Evolutionary conservation across 2,329 filamentous ascomycete species (phyloP), one percentile per base, ranked within the genome.

Genomic region (Proliferodiscus dingleyae): DNA sequence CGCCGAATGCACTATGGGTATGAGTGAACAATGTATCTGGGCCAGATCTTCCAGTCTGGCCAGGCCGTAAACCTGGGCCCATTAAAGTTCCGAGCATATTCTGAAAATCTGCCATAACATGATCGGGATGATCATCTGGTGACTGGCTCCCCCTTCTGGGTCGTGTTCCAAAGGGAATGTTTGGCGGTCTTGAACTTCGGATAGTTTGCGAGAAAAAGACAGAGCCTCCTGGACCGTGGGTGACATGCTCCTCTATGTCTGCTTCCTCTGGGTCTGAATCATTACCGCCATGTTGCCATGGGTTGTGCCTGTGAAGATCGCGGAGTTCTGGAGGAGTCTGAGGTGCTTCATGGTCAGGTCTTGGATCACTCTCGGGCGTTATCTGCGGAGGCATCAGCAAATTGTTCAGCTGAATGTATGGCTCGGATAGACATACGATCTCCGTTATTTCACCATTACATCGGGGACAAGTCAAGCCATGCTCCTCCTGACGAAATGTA

Each of bases 381-480:
- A 81, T 63, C 78, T 81, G 41, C 23, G 7, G n/a, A 11, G 24
- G 24, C 24, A 55, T 71, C 47, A 65, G 68, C 58, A 37, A 2
- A 37, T 21, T 19, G 36, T 36, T 15, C 34, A 15, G 10, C 33
- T 10, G 9, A 24, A 23, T 15, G 8, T 37, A 37, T 37, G 37
- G n/a, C 5, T 9, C 18, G 13, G 13, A 15, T n/a, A n/a, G n/a
- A 73, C 84, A 61, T 72, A 95, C 90, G 58, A 97, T 89, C 69
- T 98, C 90, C 13, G 81, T 88, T 55, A 88, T 83, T 16, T 95
- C 88, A 29, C 81, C 81, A 3, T 74, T 64, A 63, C 93, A 98
- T n/a, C 70, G 66, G 13, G 89, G 89, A 62, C 93, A 98, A 13
- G 69, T 70, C 51, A 95, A 68, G 21, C 76, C 82, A 54, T 77